Evolutionary conservation across 2,329 filamentous ascomycete species (phyloP).

Genomic region (Monilinia fructigena): DNA sequence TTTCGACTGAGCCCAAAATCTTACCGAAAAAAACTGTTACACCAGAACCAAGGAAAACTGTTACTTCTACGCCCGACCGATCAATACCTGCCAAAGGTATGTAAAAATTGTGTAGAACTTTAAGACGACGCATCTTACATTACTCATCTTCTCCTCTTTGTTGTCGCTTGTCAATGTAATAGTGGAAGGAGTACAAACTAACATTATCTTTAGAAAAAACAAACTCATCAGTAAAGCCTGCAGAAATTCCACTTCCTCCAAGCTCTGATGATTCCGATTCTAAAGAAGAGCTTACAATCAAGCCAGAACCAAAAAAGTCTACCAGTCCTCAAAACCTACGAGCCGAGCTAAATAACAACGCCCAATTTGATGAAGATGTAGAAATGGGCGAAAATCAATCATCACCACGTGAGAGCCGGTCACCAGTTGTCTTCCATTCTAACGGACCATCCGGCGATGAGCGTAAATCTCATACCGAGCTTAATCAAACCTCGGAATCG

Average conservation of each 20-base stretch:
- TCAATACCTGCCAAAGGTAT: slow-evolving; percentile 12
- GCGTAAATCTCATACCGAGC: background rate
- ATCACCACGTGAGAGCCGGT: slow-evolving; percentile 36
- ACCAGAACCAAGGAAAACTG: slow-evolving; percentile 6
- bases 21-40: background rate
- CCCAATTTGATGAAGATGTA: slow-evolving; percentile 23
- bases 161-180: background rate
- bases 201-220: slow-evolving; percentile 11
- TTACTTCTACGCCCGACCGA: background rate
- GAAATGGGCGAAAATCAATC: slow-evolving; percentile 31
- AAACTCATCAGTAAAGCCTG: slow-evolving; percentile 9
- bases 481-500: background rate
- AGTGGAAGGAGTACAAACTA: background rate
- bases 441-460: slow-evolving; percentile 20
- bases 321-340: background rate
- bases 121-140: background rate
- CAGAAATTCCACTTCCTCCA: slow-evolving; percentile 8
- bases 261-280: slow-evolving; percentile 19
- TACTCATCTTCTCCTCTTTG: background rate
- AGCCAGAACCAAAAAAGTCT: background rate
- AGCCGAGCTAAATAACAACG: background rate
- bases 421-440: slow-evolving; percentile 33
- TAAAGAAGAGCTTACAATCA: slow-evolving; percentile 23
- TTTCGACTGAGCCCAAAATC: background rate
- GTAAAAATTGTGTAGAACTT: background rate